Conservation (phyloP, 1,284 basidiomycete genomes). For the Exobasidium cylindrosporum region DNA sequence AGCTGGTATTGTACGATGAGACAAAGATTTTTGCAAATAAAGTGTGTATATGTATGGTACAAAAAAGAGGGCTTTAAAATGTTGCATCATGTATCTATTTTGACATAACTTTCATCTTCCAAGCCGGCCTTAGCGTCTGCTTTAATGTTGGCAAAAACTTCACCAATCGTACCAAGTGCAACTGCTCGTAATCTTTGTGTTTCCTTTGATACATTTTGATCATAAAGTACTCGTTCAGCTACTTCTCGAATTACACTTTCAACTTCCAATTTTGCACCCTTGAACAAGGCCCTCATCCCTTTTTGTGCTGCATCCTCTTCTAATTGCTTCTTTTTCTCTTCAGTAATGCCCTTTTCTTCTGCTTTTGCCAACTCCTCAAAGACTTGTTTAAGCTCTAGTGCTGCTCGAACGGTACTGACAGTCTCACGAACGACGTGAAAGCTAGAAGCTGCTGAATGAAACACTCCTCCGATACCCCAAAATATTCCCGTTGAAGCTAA, state of each 20-base stretch:
- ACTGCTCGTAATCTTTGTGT: constrained; percentile 49
- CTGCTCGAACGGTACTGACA: constrained; percentile 48
- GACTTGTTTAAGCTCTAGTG: constrained; percentile 71
- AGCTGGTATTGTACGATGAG: too few relatives aligned
- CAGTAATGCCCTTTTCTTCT: constrained; percentile 79
- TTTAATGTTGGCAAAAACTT: constrained; percentile 21
- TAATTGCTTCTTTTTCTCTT: constrained; percentile 81
- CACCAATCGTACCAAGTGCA: constrained; percentile 36
- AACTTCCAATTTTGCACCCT: constrained; percentile 87
- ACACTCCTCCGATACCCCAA: constrained; percentile 21
- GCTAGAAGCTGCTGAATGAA: constrained; percentile 33
- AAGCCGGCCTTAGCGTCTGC: constrained; percentile 6
- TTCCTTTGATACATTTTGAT: constrained; percentile 51
- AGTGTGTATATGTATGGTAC: background rate
- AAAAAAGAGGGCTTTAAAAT: background rate
- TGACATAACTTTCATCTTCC: constrained; percentile 15
- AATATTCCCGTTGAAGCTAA: constrained; percentile 40
- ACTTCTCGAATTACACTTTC: constrained; percentile 91
- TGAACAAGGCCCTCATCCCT: constrained; percentile 53
- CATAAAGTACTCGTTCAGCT: constrained; percentile 76
- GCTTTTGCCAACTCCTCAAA: constrained; percentile 77
- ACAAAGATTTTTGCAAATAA: too few relatives aligned
- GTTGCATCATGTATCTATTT: constrained; percentile 11
- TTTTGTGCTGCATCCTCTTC: constrained; percentile 98
- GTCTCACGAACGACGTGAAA: constrained; percentile 51